These are phyloP conservation scores for Penicillium nordicum DNA, from an alignment of 2,329 filamentous ascomycete species.

Conservation along the genomic window DNA sequence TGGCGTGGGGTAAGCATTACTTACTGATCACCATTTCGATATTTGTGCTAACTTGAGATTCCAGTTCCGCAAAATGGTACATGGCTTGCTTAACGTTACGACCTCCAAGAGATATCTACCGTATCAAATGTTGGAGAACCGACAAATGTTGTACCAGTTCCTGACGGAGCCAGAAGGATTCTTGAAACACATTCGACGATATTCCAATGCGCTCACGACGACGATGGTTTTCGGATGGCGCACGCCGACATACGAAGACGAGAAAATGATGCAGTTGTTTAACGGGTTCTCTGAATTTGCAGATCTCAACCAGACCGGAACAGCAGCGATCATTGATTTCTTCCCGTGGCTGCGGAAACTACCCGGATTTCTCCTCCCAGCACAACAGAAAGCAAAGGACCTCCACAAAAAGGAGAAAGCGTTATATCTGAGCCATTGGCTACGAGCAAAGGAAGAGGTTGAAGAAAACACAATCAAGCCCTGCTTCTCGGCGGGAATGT, in stretches of 20 bases:
- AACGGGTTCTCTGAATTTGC: conserved; percentile 44
- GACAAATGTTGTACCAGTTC: conserved; percentile 50
- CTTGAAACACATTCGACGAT: conserved; percentile 26
- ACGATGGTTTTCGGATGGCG: conserved; percentile 52
- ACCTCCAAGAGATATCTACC: conserved; percentile 50
- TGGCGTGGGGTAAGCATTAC: conserved; percentile 23
- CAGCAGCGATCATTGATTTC: conserved; percentile 46
- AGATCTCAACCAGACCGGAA: conserved; percentile 41
- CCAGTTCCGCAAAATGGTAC: conserved; percentile 36
- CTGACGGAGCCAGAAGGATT: conserved; percentile 40
- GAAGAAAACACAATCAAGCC: conserved; percentile 28
- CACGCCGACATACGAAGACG: conserved; percentile 41
- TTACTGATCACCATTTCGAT: too few relatives aligned
- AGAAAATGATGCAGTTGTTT: conserved; percentile 45
- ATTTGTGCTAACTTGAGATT: not conserved
- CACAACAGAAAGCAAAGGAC: conserved; percentile 39
- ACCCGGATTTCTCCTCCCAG: conserved; percentile 42
- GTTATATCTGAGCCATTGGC: conserved; percentile 43
- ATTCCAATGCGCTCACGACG: conserved; percentile 49
- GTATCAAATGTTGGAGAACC: conserved; percentile 57
- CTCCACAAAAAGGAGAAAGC: conserved; percentile 46
- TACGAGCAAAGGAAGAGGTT: conserved; percentile 39
- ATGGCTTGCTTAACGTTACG: conserved; percentile 48
- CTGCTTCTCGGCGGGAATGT: conserved; percentile 28
- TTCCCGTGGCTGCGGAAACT: conserved; percentile 47